Percentiles rank a stretch among this genome's conserved stretches.
phyloP scores from a whole-genome alignment of 1,284 basidiomycete species.

The Flammula alnicola region DNA sequence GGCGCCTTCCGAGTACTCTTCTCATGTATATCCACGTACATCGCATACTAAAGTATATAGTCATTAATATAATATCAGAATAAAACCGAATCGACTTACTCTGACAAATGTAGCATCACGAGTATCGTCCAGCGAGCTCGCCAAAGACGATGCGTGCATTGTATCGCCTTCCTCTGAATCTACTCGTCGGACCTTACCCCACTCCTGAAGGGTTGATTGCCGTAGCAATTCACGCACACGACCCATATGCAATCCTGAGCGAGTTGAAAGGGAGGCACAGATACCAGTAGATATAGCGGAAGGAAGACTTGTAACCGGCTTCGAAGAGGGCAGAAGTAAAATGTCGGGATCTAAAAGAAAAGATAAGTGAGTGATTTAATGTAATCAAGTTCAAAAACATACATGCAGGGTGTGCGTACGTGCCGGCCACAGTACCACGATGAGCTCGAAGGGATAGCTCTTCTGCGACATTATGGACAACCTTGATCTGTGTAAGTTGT shows the following conservation, averaged over 20 bases:
- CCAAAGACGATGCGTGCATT: slow-evolving; percentile 19
- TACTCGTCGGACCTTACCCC: slow-evolving; percentile 32
- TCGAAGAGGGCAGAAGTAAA: neutral
- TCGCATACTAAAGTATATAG: slow-evolving; percentile 28
- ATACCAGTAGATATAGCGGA: neutral
- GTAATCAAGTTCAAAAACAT: neutral
- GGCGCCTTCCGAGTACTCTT: neutral
- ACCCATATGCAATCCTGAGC: neutral
- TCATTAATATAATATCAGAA: neutral
- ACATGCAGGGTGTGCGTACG: neutral
- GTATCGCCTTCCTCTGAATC: slow-evolving; percentile 35
- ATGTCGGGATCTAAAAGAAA: neutral
- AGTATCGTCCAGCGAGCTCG: slow-evolving; percentile 11
- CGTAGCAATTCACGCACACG: slow-evolving; percentile 1
- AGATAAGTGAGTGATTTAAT: neutral
- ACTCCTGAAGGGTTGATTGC: slow-evolving; percentile 22
- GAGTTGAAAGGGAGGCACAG: neutral
- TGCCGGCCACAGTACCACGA: neutral
- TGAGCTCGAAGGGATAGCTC: slow-evolving; percentile 3
- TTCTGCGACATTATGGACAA: slow-evolving; percentile 19
- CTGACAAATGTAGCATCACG: slow-evolving; percentile 33
- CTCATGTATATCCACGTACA: slow-evolving; percentile 29
- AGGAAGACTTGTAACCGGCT: no score
- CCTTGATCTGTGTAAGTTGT: slow-evolving; percentile 34
- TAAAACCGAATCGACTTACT: slow-evolving; percentile 20